Conservation (phyloP, 768 basidiomycete genomes). For the Cubamyces lactineus region DNA sequence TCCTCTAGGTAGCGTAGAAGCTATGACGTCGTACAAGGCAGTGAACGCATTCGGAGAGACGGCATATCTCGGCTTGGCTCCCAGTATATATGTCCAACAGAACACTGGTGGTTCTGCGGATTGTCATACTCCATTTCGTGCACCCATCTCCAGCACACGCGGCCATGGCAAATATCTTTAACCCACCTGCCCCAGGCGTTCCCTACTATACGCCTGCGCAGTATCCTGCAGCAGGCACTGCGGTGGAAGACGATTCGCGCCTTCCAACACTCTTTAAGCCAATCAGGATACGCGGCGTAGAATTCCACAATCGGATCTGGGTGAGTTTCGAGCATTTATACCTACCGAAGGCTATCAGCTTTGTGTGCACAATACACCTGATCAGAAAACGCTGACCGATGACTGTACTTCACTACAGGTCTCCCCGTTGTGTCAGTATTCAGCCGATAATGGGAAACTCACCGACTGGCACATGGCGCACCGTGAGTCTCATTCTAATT, state of each 20-base stretch:
- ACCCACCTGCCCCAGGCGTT: conserved; percentile 45
- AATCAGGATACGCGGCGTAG: conserved; percentile 43
- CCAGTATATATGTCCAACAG: too few species aligned
- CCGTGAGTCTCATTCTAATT: conserved; percentile 19
- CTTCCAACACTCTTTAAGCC: conserved; percentile 56
- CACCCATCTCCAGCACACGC: too few species aligned
- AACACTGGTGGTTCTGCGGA: too few species aligned
- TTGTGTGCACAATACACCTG: not conserved
- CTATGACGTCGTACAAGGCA: too few species aligned
- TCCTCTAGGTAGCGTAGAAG: too few species aligned
- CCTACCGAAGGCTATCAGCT: not conserved
- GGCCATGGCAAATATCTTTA: conserved; percentile 29
- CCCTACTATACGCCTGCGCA: conserved; percentile 55
- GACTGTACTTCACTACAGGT: conserved; percentile 34
- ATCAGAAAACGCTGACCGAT: too few species aligned
- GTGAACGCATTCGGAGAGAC: too few species aligned
- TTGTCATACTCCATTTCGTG: too few species aligned
- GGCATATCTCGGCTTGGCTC: too few species aligned
- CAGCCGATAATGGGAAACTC: conserved; percentile 52
- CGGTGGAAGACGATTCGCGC: conserved; percentile 33
- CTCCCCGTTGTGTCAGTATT: conserved; percentile 65
- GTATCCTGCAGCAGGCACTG: conserved; percentile 47
- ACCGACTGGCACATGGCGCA: conserved; percentile 64
- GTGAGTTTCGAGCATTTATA: conserved; percentile 16
- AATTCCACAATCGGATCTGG: conserved; percentile 36